phyloP scores from a whole-genome alignment of 1,284 basidiomycete species.

The Ceratobasidium sp. region DNA sequence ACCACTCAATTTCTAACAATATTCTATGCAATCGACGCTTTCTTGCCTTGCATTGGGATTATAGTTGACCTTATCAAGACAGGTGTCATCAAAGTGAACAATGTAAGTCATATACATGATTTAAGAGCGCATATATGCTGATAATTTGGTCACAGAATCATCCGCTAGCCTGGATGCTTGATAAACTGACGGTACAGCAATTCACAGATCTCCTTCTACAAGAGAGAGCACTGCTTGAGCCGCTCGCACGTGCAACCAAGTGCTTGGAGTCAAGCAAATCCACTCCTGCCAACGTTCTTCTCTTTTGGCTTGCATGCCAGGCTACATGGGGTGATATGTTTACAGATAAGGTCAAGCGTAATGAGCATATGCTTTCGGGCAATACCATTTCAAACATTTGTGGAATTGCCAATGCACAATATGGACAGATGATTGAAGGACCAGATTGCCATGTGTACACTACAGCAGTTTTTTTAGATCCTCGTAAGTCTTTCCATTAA shows the following conservation, averaged over 20 bases:
- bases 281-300: conserved; percentile 24
- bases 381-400: background rate
- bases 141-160: background rate
- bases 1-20: background rate
- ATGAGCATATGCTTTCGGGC: background rate
- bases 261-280: conserved; percentile 29
- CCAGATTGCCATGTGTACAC: conserved; percentile 22
- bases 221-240: conserved; percentile 12
- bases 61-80: background rate
- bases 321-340: conserved; percentile 13
- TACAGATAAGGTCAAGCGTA: background rate
- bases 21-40: background rate
- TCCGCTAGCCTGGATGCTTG: conserved; percentile 6
- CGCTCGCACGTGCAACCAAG: conserved; percentile 24
- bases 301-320: conserved; percentile 34
- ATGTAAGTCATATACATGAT: background rate
- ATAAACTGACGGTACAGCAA: background rate
- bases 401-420: conserved; percentile 15
- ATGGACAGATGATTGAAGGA: conserved; percentile 23
- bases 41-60: background rate
- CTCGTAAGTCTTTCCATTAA: background rate
- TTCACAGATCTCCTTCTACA: background rate
- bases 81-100: background rate
- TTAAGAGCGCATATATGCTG: background rate
- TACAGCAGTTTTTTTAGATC: conserved; percentile 21